phyloP scores from a whole-genome alignment of 306 rosid species.

The Trichosanthes cucumerina region DNA sequence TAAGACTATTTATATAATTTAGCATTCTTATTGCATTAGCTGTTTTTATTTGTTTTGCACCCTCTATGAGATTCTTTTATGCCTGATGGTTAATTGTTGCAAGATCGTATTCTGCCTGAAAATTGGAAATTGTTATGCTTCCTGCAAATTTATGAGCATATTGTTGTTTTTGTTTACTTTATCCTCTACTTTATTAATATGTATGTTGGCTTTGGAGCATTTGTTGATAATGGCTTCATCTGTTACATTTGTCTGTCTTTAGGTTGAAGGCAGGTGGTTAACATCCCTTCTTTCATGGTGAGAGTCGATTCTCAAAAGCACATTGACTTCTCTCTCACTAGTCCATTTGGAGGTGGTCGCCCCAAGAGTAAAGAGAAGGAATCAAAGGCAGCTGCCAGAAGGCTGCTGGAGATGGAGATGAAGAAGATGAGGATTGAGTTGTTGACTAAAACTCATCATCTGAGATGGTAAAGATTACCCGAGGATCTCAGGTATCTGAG shows the following conservation, averaged over 20 bases:
- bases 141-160: background rate
- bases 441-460: background rate
- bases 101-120: background rate
- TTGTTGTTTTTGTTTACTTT: background rate
- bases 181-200: background rate
- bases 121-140: background rate
- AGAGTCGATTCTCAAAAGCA: conserved; percentile 31
- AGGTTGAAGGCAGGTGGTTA: conserved; percentile 27
- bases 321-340: conserved; percentile 26
- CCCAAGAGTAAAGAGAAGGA: conserved; percentile 29
- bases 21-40: background rate
- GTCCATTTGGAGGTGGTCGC: conserved; percentile 32
- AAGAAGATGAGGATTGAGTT: conserved; percentile 24
- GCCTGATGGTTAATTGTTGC: background rate
- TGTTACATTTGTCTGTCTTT: background rate
- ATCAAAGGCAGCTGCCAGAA: conserved; percentile 30
- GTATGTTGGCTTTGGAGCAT: background rate
- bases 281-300: conserved; percentile 31
- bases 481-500: background rate
- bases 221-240: background rate
- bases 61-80: background rate
- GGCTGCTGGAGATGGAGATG: conserved; percentile 22
- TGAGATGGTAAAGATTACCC: background rate
- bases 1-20: background rate
- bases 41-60: background rate